Evolutionary conservation across 768 basidiomycete genomes (phyloP).

Genomic region (Lactarius deliciosus): DNA sequence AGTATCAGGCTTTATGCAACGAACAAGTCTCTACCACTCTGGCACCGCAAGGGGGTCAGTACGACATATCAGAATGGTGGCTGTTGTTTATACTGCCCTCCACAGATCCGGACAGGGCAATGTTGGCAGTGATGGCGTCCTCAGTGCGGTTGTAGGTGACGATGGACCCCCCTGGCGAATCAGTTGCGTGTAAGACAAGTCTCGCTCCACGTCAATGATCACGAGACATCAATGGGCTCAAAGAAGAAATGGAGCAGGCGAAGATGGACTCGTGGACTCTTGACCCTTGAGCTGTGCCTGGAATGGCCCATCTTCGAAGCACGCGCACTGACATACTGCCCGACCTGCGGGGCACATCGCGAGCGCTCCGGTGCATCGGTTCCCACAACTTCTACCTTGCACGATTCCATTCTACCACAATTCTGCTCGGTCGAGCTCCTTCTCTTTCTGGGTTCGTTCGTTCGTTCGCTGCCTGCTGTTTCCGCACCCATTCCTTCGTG

Average conservation of each 20-base stretch:
- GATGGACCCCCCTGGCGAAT: constrained; percentile 23
- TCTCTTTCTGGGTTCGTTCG: constrained; percentile 13
- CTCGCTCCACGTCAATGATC: constrained; percentile 16
- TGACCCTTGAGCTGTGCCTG: background rate
- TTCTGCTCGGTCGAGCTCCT: constrained; percentile 11
- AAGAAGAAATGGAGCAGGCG: constrained; percentile 9
- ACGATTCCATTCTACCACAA: constrained; percentile 19
- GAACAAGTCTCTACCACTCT: background rate
- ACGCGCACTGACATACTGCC: constrained; percentile 7
- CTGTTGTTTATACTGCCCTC: background rate
- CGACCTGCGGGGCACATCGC: constrained; percentile 5
- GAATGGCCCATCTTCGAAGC: constrained; percentile 14
- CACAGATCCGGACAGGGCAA: constrained; percentile 2
- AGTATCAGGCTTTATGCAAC: background rate
- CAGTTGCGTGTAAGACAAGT: constrained; percentile 8
- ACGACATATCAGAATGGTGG: constrained; percentile 5
- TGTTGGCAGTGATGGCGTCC: constrained; percentile 11
- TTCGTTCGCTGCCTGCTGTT: constrained; percentile 7
- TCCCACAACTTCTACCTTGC: constrained; percentile 11
- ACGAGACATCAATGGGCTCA: constrained; percentile 1
- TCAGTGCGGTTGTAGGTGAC: constrained; percentile 11
- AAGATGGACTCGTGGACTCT: constrained; percentile 19
- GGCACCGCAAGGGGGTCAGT: background rate
- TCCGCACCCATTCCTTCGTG: background rate
- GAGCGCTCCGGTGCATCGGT: constrained; percentile 18